These are phyloP conservation scores for Hypocrella siamensis DNA, from an alignment of 2,329 filamentous ascomycete species.

Conservation along the genomic window DNA sequence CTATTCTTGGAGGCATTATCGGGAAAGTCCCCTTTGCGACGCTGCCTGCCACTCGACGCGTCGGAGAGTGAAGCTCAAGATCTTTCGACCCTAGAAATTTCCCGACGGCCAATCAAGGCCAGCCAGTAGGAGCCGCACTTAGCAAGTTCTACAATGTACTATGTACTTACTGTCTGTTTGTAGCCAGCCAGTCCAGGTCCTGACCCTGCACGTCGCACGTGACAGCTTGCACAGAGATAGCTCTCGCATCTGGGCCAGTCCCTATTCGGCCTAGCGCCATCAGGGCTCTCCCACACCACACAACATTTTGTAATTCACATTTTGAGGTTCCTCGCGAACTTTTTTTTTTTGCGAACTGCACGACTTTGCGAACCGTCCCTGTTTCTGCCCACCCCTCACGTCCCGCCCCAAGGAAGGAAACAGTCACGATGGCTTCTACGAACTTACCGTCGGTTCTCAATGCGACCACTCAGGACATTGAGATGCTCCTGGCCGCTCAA, in stretches of 20 bases:
- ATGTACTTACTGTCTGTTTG: too few species aligned
- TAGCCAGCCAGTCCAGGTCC: too few species aligned
- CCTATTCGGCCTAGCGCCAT: conserved; percentile 10
- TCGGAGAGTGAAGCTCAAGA: too few species aligned
- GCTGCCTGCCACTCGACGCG: too few species aligned
- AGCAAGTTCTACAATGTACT: too few species aligned
- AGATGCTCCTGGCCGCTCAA: conserved; percentile 97
- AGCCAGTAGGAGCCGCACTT: too few species aligned
- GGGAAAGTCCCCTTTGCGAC: too few species aligned
- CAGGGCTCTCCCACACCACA: conserved; percentile 21
- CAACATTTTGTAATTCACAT: conserved; percentile 23
- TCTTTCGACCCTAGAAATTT: too few species aligned
- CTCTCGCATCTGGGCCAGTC: too few species aligned
- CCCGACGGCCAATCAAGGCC: too few species aligned
- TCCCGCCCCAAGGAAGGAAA: conserved; percentile 19
- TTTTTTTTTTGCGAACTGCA: conserved; percentile 14
- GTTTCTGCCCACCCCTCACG: conserved; percentile 10
- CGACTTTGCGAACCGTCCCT: conserved; percentile 7
- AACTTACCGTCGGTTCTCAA: conserved; percentile 94
- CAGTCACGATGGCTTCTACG: conserved; percentile 78
- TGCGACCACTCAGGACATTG: conserved; percentile 95
- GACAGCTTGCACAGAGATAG: too few species aligned
- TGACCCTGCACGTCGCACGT: too few species aligned
- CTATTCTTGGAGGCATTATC: conserved; percentile 54
- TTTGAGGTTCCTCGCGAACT: conserved; percentile 22